Base-by-base conservation (phyloP, 768 basidiomycete genomes). In the Podaxis sp. region DNA sequence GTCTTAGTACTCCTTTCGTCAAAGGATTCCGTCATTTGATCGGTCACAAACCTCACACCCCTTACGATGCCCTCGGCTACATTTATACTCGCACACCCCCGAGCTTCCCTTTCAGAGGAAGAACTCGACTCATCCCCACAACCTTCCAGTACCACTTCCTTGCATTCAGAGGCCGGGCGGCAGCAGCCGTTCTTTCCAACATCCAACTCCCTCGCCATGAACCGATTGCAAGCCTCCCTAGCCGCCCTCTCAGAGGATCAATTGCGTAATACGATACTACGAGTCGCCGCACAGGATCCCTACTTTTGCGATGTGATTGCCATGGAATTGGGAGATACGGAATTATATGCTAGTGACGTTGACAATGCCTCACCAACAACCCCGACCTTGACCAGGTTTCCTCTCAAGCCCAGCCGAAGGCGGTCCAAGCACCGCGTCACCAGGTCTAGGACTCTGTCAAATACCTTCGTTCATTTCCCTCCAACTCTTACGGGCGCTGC, bases 191-290 rank as follows among this genome's bases (percentile, higher is more conserved):
- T 56, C 61, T 51, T 58, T 49, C 60, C 40, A 37, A 46, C 54
- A 59, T 51, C 56, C 36, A 62, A 66, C 54, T 3, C 66, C 28
- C 44, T 12, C 66, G 20, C 36, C 48, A 62, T 62, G 61, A 49
- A 62, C 30, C 41, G 67, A 50, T 69, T 81, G 30, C 73, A 70
- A 40, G 66, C 71, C 4, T 77, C 77, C 4, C 75, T 84, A 54
- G 73, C 76, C 17, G 69, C 74, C 28, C 66, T 75, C 7, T 70
- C 79, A 0, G 78, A 80, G 49, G 56, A 67, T 12, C 75, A 71
- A 58, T 74, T 84, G 5, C 78, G 80, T 30, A 72, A 74, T 22
- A 70, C 79, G 53, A 64, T 82, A 60, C 67, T 75, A 46, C 77
- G 74, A 56, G 71, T 83, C 4, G 76, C 77, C 1, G 71, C 72